Evolutionary conservation across 2,329 filamentous ascomycete genomes (phyloP), one percentile per base, ranked within the genome.

Genomic region (Aspergillus chevalieri): DNA sequence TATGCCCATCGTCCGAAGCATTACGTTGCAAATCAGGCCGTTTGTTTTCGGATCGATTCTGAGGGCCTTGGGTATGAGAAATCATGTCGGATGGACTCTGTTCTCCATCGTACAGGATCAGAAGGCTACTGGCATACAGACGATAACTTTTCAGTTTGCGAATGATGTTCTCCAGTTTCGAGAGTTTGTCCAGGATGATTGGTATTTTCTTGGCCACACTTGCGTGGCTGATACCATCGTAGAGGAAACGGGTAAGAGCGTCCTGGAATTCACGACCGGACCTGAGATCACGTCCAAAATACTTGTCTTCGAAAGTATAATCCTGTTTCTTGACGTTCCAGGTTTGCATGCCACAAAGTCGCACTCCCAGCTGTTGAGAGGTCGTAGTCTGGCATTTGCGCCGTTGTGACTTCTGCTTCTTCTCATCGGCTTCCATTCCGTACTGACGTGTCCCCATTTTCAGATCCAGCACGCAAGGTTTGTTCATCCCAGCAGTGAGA

Each of bases 401-500:
- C 50, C 89, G 83, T 68, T 98, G 93, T 0, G 93, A 97, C 52
- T 86, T 84, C 63, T 91, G 88, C 69, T 98, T 98, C 75, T 95
- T 95, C 41, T 89, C 84, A 47, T 81, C 84, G 2, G 93, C 93
- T 58, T 97, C 91, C 10, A 97, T 83, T 6, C 93, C 93, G 66
- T 96, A 97, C 65, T 98, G 93, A 2, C 93, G 85, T 6, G 93
- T 98, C 17, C 93, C 93, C 93, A 98, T 98, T 67, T 98, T 98
- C 54, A 98, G 77, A 65, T 98, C 93, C 69, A 98, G 86, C 52
- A 98, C 95, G 70, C 93, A 97, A 4, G 93, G 93, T 46, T 87
- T 84, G 65, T 89, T 91, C 93, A 98, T 97, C 30, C 92, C 92
- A 2, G 92, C 88, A 1, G 93, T 98, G 44, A 98, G 79, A 66